Evolutionary conservation across 2,329 filamentous ascomycete species (phyloP), one percentile per base, ranked within the genome.

Genomic region (Davidsoniella eucalypti): DNA sequence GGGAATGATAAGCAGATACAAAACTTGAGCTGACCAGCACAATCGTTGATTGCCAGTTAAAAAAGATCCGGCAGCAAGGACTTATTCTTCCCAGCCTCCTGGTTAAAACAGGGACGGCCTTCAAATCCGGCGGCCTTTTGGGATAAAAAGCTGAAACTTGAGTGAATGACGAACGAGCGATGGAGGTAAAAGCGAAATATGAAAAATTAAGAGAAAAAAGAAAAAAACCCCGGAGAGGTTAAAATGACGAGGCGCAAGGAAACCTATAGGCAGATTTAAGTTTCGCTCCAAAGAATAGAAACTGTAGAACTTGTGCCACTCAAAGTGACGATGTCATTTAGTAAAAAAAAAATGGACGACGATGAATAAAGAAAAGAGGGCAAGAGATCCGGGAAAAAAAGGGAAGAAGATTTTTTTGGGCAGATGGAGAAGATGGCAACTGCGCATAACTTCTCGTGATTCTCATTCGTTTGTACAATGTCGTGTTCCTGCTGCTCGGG

Each of bases 131-230:
- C 33, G 33, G 25, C 29, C 33, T 21, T 54, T 54, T 21, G 10
- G 10, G 7, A 33, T 33, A 33, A 10, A 5, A 33, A 33, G 26
- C 26, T 33, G 26, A 33, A 33, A 33, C 26, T 33, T 9, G 26
- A 9, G 2, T 33, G 26, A 33, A 33, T 33, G 26, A 33, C 10
- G 26, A 33, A 33, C 26, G 26, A 37, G 17, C 14, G 46, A 36
- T 43, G 52, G 53, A 17, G 50, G 50, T 43, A 47, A 43, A 47
- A 47, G 21, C 5, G 29, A 25, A 47, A 37, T 46, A 25, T 8
- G 16, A 47, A 38, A 23, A 21, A 21, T 21, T 21, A 21, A 7
- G 26, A n/a, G n/a, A 44, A 26, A 8, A 42, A 26, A 12, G n/a
- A n/a, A n/a, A n/a, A n/a, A n/a, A n/a, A n/a, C n/a, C n/a, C n/a